Conservation (phyloP, 2,329 filamentous ascomycete genomes). For the Diaporthe citrichinensis region DNA sequence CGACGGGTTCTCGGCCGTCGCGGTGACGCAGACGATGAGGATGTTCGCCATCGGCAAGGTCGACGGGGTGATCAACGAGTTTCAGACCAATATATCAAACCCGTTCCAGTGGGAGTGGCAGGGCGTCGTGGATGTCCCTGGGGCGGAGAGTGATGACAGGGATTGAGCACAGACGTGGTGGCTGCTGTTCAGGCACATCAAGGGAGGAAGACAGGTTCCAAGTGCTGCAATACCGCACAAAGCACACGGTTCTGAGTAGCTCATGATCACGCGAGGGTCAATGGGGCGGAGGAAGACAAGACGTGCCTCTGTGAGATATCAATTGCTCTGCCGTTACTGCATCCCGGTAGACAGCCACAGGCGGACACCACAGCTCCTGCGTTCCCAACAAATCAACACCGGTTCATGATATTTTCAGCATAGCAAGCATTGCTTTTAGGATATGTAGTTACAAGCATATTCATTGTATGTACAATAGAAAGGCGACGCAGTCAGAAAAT, state of each 20-base stretch:
- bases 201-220: no score
- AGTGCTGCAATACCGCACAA: no score
- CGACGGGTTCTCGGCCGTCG: constrained; percentile 32
- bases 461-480: constrained; percentile 26
- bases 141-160: not conserved
- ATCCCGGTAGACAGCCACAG: not conserved
- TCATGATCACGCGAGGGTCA: no score
- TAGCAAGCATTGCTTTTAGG: not conserved
- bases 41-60: constrained; percentile 30
- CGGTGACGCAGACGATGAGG: constrained; percentile 39
- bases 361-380: not conserved
- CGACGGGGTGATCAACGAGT: constrained; percentile 40
- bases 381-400: not conserved
- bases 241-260: not conserved
- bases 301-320: not conserved
- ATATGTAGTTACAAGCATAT: constrained; percentile 11
- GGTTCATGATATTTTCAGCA: not conserved
- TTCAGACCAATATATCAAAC: constrained; percentile 33
- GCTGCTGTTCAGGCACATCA: not conserved
- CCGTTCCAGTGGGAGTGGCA: constrained; percentile 37
- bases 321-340: not conserved
- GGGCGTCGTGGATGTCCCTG: constrained; percentile 4
- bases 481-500: not conserved
- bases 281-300: not conserved
- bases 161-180: not conserved